Evolutionary conservation across 2,329 filamentous ascomycete genomes (phyloP).

Genomic region (Stagonosporopsis chrysanthemi): DNA sequence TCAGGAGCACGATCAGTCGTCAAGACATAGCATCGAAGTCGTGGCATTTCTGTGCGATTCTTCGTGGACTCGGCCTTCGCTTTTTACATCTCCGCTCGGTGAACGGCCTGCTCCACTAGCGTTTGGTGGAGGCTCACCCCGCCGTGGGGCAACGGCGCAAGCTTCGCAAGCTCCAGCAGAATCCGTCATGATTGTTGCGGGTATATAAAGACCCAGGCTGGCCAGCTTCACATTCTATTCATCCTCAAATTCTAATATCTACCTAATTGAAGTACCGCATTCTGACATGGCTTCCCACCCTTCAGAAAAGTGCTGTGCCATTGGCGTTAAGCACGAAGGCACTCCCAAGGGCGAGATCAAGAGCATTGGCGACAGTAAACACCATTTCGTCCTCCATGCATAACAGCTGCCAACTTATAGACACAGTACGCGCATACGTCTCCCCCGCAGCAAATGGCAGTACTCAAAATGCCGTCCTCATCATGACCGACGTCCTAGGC

Average conservation of each 20-base stretch:
- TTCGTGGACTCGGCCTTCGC: background rate
- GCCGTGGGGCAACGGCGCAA: background rate
- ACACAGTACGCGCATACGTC: slow-evolving; percentile 63
- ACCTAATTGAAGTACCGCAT: background rate
- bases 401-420: background rate
- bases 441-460: slow-evolving; percentile 60
- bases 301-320: slow-evolving; percentile 57
- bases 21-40: background rate
- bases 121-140: background rate
- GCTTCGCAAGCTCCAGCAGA: background rate
- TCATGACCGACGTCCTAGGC: slow-evolving; percentile 64
- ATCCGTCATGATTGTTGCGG: background rate
- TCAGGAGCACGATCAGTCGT: background rate
- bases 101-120: background rate
- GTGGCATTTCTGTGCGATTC: background rate
- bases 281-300: slow-evolving; percentile 61
- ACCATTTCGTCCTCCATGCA: background rate
- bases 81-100: background rate
- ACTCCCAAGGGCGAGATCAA: slow-evolving; percentile 57
- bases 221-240: background rate
- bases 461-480: slow-evolving; percentile 63
- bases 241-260: background rate
- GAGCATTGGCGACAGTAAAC: slow-evolving; percentile 55
- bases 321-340: slow-evolving; percentile 62
- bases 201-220: background rate